Percentiles rank a stretch among this genome's conserved stretches.
These are phyloP conservation scores for Hypomyces perniciosus DNA, from an alignment of 2,329 filamentous ascomycete species.

Conservation along the genomic window DNA sequence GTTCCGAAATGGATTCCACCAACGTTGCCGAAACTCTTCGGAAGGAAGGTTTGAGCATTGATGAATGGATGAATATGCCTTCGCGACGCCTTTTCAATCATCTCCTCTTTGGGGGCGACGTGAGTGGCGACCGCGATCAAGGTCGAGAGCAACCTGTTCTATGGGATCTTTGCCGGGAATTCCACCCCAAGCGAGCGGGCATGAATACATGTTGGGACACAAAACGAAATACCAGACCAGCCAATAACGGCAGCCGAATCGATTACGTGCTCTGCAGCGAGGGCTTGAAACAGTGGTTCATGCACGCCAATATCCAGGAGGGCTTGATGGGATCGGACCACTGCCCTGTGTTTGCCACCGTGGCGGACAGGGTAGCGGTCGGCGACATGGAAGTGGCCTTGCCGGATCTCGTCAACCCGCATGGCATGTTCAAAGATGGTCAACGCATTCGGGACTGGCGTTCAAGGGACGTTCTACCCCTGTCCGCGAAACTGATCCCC, in stretches of 20 bases:
- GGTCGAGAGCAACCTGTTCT: conserved; percentile 66
- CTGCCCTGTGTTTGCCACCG: conserved; percentile 79
- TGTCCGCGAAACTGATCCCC: conserved; percentile 77
- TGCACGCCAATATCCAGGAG: conserved; percentile 80
- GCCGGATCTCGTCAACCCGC: conserved; percentile 71
- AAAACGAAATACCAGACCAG: conserved; percentile 89
- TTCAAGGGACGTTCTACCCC: conserved; percentile 59
- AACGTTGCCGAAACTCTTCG: conserved; percentile 64
- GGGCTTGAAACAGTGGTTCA: conserved; percentile 74
- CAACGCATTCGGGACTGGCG: conserved; percentile 61
- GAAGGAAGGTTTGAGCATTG: conserved; percentile 61
- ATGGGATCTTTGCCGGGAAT: conserved; percentile 77
- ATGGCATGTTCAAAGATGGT: conserved; percentile 64
- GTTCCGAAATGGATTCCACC: conserved; percentile 68
- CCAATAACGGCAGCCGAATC: conserved; percentile 87
- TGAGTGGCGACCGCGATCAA: conserved; percentile 60
- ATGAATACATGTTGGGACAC: conserved; percentile 99
- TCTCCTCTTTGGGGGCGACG: conserved; percentile 66
- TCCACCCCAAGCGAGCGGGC: conserved; percentile 70
- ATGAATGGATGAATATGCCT: conserved; percentile 67
- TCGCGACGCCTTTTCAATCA: conserved; percentile 79
- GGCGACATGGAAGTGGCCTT: conserved; percentile 47
- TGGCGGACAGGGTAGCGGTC: conserved; percentile 57
- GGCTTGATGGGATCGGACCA: conserved; percentile 93
- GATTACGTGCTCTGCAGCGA: conserved; percentile 86